Percentiles rank a stretch among this genome's conserved stretches.
These are phyloP conservation scores for Hysterangium stoloniferum DNA, from an alignment of 768 basidiomycete species.

Conservation along the genomic window DNA sequence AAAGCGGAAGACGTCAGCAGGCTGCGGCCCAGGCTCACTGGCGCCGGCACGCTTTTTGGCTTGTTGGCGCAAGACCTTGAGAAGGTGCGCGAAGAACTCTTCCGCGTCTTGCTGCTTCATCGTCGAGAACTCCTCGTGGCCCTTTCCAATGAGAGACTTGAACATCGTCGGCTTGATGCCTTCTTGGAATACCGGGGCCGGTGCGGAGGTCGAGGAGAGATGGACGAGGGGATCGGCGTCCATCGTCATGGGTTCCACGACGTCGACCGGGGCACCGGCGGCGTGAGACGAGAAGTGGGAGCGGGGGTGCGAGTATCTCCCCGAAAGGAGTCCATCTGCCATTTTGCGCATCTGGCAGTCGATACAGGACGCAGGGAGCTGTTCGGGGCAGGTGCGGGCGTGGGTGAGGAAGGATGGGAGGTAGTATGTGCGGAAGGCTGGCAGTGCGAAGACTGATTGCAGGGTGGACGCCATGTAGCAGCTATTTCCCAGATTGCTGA, in stretches of 20 bases:
- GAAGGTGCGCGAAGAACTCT: conserved; percentile 82
- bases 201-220: conserved; percentile 26
- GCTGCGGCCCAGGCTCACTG: conserved; percentile 38
- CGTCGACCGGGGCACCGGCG: conserved; percentile 16
- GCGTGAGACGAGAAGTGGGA: conserved; percentile 18
- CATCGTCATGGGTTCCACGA: conserved; percentile 19
- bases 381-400: conserved; percentile 50
- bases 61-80: conserved; percentile 65
- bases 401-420: conserved; percentile 42
- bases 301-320: conserved; percentile 72
- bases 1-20: conserved; percentile 73
- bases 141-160: conserved; percentile 85
- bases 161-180: conserved; percentile 79
- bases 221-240: conserved; percentile 6
- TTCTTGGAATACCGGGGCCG: conserved; percentile 62
- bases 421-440: conserved; percentile 72
- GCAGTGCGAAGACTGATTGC: conserved; percentile 78
- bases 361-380: conserved; percentile 76
- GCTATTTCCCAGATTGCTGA: conserved; percentile 91
- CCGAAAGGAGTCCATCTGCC: conserved; percentile 86
- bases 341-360: conserved; percentile 94
- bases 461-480: conserved; percentile 97
- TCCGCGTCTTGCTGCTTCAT: conserved; percentile 98
- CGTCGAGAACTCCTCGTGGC: conserved; percentile 89
- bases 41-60: conserved; percentile 37